These are phyloP conservation scores for Cercospora sp. DNA, from an alignment of 2,329 filamentous ascomycete genomes.

Conservation along the genomic window DNA sequence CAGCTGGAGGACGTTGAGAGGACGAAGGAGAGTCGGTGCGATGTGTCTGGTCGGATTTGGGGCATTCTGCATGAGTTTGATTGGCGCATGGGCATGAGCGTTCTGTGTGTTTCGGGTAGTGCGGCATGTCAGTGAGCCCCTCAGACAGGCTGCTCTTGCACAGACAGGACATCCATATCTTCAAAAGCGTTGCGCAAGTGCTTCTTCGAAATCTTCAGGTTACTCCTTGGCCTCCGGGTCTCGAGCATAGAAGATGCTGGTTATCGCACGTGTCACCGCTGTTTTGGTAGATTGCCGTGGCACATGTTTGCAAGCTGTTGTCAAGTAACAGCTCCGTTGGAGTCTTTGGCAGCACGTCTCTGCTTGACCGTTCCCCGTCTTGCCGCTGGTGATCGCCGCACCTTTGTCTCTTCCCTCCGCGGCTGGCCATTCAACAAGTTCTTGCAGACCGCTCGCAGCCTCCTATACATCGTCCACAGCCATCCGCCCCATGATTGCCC, in stretches of 20 bases:
- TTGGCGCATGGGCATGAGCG: conserved; percentile 61
- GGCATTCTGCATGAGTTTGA: conserved; percentile 62
- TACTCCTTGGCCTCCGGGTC: too few relatives aligned
- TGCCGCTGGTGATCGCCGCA: neutral
- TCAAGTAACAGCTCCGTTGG: neutral
- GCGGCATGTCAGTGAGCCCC: neutral
- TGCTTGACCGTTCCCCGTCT: neutral
- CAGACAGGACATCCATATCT: too few relatives aligned
- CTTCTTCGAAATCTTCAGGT: too few relatives aligned
- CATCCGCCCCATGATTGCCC: neutral
- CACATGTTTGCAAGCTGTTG: neutral
- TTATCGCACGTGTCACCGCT: neutral
- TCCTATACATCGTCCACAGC: neutral
- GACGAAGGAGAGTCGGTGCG: conserved; percentile 59
- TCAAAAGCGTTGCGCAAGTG: neutral
- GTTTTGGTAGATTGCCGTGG: neutral
- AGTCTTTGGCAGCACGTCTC: neutral
- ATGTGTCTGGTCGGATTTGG: conserved; percentile 60
- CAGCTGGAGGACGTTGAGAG: conserved; percentile 60
- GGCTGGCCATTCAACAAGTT: neutral
- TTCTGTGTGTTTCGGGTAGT: neutral
- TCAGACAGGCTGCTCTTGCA: neutral
- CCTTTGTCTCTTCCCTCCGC: neutral
- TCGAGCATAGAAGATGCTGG: too few relatives aligned
- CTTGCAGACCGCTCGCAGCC: neutral